Percentiles rank a stretch among this genome's conserved stretches.
Evolutionary conservation across 1,284 basidiomycete species (phyloP).

Genomic region (Cryptococcus sp.): DNA sequence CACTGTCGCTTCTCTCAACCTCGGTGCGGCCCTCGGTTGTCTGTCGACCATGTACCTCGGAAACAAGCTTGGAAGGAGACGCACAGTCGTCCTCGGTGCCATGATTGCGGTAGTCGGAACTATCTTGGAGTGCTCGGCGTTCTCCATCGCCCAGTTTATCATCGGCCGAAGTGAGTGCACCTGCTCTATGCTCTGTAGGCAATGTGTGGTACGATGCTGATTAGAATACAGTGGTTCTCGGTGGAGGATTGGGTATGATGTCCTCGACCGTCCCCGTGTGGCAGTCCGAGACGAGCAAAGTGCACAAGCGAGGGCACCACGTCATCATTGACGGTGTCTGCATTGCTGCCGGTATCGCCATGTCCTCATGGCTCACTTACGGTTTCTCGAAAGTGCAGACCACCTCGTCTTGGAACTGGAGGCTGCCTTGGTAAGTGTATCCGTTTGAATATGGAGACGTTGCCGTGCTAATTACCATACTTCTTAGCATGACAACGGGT

Average conservation of each 20-base stretch:
- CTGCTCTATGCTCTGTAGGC: conserved; percentile 27
- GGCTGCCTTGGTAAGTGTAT: conserved; percentile 54
- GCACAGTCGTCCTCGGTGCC: conserved; percentile 34
- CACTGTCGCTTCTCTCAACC: conserved; percentile 43
- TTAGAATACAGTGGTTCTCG: conserved; percentile 25
- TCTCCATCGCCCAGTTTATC: conserved; percentile 47
- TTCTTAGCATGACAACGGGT: conserved; percentile 50
- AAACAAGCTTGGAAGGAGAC: conserved; percentile 47
- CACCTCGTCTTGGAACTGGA: conserved; percentile 37
- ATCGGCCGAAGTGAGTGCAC: conserved; percentile 48
- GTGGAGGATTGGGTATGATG: conserved; percentile 44
- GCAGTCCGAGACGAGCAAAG: conserved; percentile 51
- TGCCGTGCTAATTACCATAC: conserved; percentile 36
- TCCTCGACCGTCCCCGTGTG: conserved; percentile 54
- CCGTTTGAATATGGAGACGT: conserved; percentile 32
- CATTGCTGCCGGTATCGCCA: conserved; percentile 39
- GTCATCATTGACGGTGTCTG: conserved; percentile 53
- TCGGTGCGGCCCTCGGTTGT: conserved; percentile 48
- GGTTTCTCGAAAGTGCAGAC: conserved; percentile 45
- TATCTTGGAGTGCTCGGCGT: conserved; percentile 47
- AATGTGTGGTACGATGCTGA: conserved; percentile 5
- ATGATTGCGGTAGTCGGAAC: conserved; percentile 50
- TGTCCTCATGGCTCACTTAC: conserved; percentile 48
- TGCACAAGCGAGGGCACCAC: conserved; percentile 53
- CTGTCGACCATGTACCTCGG: conserved; percentile 46